Evolutionary conservation across 1,284 basidiomycete species (phyloP), one percentile per base, ranked within the genome.

Genomic region (Trichosporon sp.): DNA sequence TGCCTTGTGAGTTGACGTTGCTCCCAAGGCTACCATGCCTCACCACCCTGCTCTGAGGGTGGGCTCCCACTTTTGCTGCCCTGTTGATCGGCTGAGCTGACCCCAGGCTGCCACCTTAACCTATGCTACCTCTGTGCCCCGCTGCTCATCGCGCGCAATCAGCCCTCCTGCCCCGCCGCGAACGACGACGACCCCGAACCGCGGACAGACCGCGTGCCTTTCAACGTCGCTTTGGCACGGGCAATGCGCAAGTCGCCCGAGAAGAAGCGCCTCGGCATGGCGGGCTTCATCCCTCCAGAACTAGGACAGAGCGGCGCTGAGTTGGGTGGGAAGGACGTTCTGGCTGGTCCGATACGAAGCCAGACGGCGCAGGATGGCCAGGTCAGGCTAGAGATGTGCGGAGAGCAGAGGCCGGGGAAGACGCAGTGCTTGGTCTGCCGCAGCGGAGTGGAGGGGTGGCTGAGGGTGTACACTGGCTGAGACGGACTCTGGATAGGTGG

Each of bases 1-100:
- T 77, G 11, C 75, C 75, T 21, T 77, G 75, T 76, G 44, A 62
- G 74, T 66, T n/a, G n/a, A n/a, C n/a, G n/a, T n/a, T n/a, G n/a
- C n/a, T n/a, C n/a, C n/a, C n/a, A n/a, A n/a, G n/a, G n/a, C n/a
- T n/a, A n/a, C n/a, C n/a, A n/a, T n/a, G n/a, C n/a, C n/a, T n/a
- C n/a, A n/a, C n/a, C n/a, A n/a, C n/a, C n/a, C n/a, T n/a, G n/a
- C n/a, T n/a, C n/a, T n/a, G n/a, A n/a, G n/a, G n/a, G n/a, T n/a
- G n/a, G n/a, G n/a, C n/a, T n/a, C n/a, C n/a, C n/a, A n/a, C n/a
- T n/a, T n/a, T n/a, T n/a, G n/a, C n/a, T n/a, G n/a, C n/a, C n/a
- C n/a, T n/a, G n/a, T n/a, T n/a, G n/a, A n/a, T n/a, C n/a, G n/a
- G n/a, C n/a, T 27, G 14, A 27, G n/a, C 46, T 44, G 27, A 49